Base-by-base conservation (phyloP, 2,329 filamentous ascomycete genomes). In the Huntiella savannae region DNA sequence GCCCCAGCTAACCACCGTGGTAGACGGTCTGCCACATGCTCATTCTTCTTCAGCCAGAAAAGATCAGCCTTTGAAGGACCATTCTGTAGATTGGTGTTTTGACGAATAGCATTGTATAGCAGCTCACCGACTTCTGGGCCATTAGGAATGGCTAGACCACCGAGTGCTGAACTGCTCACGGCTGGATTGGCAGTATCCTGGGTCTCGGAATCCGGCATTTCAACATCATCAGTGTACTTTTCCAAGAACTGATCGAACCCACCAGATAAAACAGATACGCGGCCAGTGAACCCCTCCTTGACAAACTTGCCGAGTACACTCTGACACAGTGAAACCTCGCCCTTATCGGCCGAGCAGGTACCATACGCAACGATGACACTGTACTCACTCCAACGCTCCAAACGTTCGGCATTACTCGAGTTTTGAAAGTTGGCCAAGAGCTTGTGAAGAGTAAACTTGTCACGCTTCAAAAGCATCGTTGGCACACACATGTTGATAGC, bases 291-390 rank as follows among this genome's bases (percentile, higher is more conserved):
- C 1, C 83, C 84, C 60, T 94, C 87, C 45, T 71, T 78, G 1
- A 75, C 75, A 55, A 98, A 98, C 57, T 98, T 98, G 60, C 87
- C 93, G 17, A 95, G 71, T 51, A 91, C 92, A 59, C 93, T 93
- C 53, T 84, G 67, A 19, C 86, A 81, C 4, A 81, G 76, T 1
- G 73, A 65, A 1, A 87, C 83, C 59, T 98, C 91, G 52, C 86
- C 84, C 56, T 79, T 70, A 48, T 87, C 77, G 1, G 73, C 66
- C 0, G 87, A 91, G 46, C 71, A 73, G 12, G 76, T 72, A 58
- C 96, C 91, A 56, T 96, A 96, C 0, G 93, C 84, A 34, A 96
- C 69, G 15, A 98, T 84, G 56, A 78, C 74, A 50, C 75, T 77
- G 54, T 77, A 77, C 5, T 74, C 69, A 48, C 66, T 71, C 91